Evolutionary conservation across 1,284 basidiomycete genomes (phyloP).

Genomic region (Pterula multifida): DNA sequence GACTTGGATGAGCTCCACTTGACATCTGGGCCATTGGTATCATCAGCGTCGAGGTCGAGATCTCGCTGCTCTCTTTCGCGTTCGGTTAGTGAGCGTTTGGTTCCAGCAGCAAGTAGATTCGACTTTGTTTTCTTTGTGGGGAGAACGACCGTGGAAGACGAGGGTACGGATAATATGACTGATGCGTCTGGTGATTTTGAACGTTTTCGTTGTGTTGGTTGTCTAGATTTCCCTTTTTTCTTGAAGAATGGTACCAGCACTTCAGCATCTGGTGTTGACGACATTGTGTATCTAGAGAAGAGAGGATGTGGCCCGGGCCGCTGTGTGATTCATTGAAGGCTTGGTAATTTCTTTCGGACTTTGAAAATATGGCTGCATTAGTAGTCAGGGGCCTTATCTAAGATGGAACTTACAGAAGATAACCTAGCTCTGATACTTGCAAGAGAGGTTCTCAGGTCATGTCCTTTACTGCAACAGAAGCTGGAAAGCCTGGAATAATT

Average conservation of each 20-base stretch:
- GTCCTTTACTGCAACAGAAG: too few relatives aligned
- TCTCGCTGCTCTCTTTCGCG: constrained; percentile 22
- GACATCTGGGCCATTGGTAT: constrained; percentile 57
- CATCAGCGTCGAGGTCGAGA: constrained; percentile 18
- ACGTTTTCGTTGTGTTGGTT: constrained; percentile 60
- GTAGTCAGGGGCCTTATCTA: too few relatives aligned
- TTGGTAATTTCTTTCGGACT: too few relatives aligned
- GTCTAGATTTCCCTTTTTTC: constrained; percentile 60
- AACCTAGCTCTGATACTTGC: too few relatives aligned
- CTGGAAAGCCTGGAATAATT: too few relatives aligned
- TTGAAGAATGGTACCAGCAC: constrained; percentile 75
- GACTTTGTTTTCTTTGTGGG: constrained; percentile 55
- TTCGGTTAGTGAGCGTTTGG: constrained; percentile 63
- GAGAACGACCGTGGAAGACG: constrained; percentile 61
- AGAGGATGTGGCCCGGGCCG: too few relatives aligned
- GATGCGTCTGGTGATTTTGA: constrained; percentile 45
- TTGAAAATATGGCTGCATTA: too few relatives aligned
- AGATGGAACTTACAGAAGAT: too few relatives aligned
- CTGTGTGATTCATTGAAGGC: too few relatives aligned
- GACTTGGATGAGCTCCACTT: constrained; percentile 69
- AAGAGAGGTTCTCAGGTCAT: too few relatives aligned
- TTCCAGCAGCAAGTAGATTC: constrained; percentile 75
- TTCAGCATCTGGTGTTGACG: constrained; percentile 25
- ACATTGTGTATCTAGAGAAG: too few relatives aligned
- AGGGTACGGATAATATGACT: constrained; percentile 22